Evolutionary conservation across 2,329 filamentous ascomycete species (phyloP).

Genomic region (Penicillium sclerotiorum): DNA sequence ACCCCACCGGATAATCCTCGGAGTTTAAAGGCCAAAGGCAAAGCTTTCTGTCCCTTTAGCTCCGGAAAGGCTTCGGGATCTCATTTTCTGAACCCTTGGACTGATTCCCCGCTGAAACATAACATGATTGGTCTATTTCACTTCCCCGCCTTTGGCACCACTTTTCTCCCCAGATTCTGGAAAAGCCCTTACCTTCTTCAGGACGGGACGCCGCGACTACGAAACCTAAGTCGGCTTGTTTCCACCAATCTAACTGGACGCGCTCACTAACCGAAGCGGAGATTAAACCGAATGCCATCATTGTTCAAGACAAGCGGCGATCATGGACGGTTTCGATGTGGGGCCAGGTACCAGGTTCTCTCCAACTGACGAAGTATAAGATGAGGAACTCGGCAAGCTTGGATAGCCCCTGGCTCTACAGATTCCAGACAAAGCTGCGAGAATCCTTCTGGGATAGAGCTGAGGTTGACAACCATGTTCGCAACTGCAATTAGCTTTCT

Average conservation of each 20-base stretch:
- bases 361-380: no score
- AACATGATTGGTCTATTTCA: not conserved
- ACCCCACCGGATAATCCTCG: no score
- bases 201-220: not conserved
- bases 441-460: not conserved
- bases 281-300: not conserved
- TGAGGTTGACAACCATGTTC: slow-evolving; percentile 2
- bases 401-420: not conserved
- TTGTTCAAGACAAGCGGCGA: slow-evolving; percentile 6
- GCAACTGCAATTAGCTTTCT: slow-evolving; percentile 11
- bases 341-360: not conserved
- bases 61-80: no score
- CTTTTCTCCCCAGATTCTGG: not conserved
- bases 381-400: slow-evolving; percentile 1
- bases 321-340: slow-evolving; percentile 12
- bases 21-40: no score
- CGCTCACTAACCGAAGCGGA: not conserved
- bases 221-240: slow-evolving; percentile 2
- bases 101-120: no score
- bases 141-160: not conserved
- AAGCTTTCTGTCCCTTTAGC: no score
- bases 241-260: not conserved
- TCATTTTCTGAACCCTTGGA: no score
- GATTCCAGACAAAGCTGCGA: not conserved
- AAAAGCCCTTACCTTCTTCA: not conserved